Evolutionary conservation across 2,329 filamentous ascomycete species (phyloP), one percentile per base, ranked within the genome.

Genomic region (Dissoconium aciculare): DNA sequence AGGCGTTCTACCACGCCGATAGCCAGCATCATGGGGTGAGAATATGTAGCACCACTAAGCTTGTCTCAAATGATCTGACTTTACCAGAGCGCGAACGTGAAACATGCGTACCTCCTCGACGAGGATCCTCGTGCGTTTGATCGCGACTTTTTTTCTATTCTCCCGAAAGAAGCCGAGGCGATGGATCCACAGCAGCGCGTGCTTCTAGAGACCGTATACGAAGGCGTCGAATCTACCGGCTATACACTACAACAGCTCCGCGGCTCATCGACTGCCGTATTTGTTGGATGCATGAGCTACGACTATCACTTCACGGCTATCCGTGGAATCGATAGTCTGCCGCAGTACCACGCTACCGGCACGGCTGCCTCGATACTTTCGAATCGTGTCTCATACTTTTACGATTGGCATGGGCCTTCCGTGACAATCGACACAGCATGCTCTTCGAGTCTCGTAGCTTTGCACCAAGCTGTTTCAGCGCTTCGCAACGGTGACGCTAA

Each of bases 401-500:
- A 41, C 27, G 42, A 47, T 17, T 30, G 38, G 14, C 33, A 36
- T 6, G 46, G 44, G 3, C 40, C 44, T 5, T 44, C 40, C 16
- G 29, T 49, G 8, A 43, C 40, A 8, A 27, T 47, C 11, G 59
- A 64, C 27, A 64, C 61, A 0, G 62, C 61, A 2, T 66, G 62
- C 35, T 63, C 60, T 2, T 56, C 56, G 1, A 58, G 53, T 27
- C 39, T 64, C 3, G 38, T 48, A 12, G 52, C 51, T 3, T 27
- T 55, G 4, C 53, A 57, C 30, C 41, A 45, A 5, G 54, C 49
- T 3, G 47, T 52, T 11, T 43, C 50, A 17, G 36, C 42, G 14
- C 39, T 57, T 4, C 50, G 50, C 1, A 34, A 27, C 6, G 46
- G 46, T 6, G 47, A 54, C 14, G 41, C 34, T 6, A 34, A 29